Evolutionary conservation across 73 alveolate species (phyloP), one percentile per base, ranked within the genome.

Genomic region (Paramecium bursaria): DNA sequence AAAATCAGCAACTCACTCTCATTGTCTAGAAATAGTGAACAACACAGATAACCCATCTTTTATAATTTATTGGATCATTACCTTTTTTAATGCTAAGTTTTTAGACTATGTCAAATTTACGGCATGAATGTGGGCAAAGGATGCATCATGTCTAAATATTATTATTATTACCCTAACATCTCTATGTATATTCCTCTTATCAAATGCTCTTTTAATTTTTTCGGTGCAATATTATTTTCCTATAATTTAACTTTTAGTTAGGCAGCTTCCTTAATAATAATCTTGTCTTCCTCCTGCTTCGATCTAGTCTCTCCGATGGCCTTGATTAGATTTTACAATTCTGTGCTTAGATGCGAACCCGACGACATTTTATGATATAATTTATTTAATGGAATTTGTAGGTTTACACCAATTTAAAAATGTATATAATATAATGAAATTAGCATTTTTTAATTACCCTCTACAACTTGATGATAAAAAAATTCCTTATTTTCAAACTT

Each of bases 281-380:
- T 97, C 87, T 97, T 96, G 61, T 98, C 99, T 90, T 96, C 99
- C 85, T 96, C 99, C 86, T 97, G 98, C 86, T 97, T 96, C 23
- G 98, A 94, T 46, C 99, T 95, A 42, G 99, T 95, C 91, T 96
- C 99, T 44, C 99, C 99, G 55, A 98, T 98, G 89, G 99, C 86
- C 92, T 97, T 98, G 86, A 98, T 97, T 74, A 98, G 94, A 88
- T 98, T 99, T 86, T 96, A 86, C 88, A 98, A 77, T 91, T 98
- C 99, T 91, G 95, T 94, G 74, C 98, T 91, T 44, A 96, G 88
- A 79, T 95, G 97, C 46, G 94, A 86, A 15, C 97, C 91, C 30
- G 96, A 86, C 55, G 96, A 89, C 99, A 96, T 96, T 75, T 75
- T 30, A 14, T 0, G 0, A 1, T 22, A 53, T 21, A 27, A 15